phyloP scores from a whole-genome alignment of 768 basidiomycete species.

The Lyophyllum decastes region DNA sequence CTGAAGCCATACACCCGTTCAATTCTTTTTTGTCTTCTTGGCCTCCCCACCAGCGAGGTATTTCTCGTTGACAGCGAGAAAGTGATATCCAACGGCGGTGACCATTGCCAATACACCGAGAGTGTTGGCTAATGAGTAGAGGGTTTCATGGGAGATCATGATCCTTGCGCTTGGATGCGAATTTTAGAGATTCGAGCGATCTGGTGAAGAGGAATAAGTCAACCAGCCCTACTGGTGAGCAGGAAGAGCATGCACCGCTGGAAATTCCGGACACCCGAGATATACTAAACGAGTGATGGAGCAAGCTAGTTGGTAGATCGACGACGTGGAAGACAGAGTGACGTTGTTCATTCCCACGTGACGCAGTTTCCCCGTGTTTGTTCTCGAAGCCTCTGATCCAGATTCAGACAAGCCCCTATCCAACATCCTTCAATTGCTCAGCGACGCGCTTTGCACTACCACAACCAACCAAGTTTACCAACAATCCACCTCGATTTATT shows the following conservation, averaged over 20 bases:
- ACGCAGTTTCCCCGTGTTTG: slow-evolving; percentile 24
- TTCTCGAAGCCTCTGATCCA: slow-evolving; percentile 20
- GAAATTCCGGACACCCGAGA: neutral
- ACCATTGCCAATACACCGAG: slow-evolving; percentile 87
- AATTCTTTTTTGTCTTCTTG: slow-evolving; percentile 21
- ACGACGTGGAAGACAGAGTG: neutral
- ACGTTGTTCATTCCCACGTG: slow-evolving; percentile 4
- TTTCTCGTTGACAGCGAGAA: slow-evolving; percentile 80
- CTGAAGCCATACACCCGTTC: neutral
- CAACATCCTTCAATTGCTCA: neutral
- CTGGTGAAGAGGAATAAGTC: too few species aligned
- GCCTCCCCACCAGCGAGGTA: slow-evolving; percentile 31
- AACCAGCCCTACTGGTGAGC: too few species aligned
- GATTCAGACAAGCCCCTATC: slow-evolving; percentile 4
- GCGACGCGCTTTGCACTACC: slow-evolving; percentile 7
- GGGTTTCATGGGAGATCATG: slow-evolving; percentile 83
- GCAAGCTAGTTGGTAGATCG: neutral
- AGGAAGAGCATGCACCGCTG: neutral
- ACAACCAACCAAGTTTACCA: slow-evolving; percentile 18
- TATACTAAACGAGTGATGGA: neutral
- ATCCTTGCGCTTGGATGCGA: neutral
- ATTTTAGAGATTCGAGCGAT: neutral
- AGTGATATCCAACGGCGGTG: slow-evolving; percentile 87
- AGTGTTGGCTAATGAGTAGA: slow-evolving; percentile 80
- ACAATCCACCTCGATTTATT: neutral